Conservation (phyloP, 371 early-diverging fungal species). For the Mucor lusitanicus region DNA sequence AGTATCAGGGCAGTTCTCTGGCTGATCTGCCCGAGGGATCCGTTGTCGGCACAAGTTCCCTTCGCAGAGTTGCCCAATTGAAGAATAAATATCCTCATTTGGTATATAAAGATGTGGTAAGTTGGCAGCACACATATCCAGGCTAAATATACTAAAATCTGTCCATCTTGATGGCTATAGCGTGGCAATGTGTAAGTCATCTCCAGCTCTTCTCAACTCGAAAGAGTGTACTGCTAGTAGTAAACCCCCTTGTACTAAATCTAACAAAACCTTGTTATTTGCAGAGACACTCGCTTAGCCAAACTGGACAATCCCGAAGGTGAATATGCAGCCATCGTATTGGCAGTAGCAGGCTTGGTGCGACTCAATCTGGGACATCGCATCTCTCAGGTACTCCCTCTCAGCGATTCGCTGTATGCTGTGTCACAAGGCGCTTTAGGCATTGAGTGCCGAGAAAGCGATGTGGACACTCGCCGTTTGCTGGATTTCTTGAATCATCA, state of each 20-base stretch:
- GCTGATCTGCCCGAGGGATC: slow-evolving; percentile 75
- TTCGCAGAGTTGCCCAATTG: slow-evolving; percentile 89
- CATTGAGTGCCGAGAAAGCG: slow-evolving; percentile 81
- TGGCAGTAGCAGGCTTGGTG: slow-evolving; percentile 88
- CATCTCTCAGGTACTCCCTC: slow-evolving; percentile 68
- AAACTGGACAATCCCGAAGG: slow-evolving; percentile 84
- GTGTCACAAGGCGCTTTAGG: slow-evolving; percentile 96
- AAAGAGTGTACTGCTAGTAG: too few species aligned
- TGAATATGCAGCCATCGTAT: slow-evolving; percentile 79
- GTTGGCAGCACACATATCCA: slow-evolving; percentile 13
- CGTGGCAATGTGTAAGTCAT: slow-evolving; percentile 45
- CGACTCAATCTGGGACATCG: slow-evolving; percentile 70
- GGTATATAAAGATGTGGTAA: slow-evolving; percentile 78
- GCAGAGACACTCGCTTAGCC: slow-evolving; percentile 79
- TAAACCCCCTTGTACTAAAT: too few species aligned
- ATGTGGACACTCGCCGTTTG: slow-evolving; percentile 48
- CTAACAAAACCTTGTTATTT: background rate
- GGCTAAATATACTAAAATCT: background rate
- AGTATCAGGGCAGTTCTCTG: slow-evolving; percentile 39
- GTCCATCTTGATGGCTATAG: slow-evolving; percentile 9
- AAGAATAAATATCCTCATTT: slow-evolving; percentile 78
- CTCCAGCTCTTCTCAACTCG: background rate
- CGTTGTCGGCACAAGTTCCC: slow-evolving; percentile 90
- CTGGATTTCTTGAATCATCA: slow-evolving; percentile 66
- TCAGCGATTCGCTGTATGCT: slow-evolving; percentile 75